Evolutionary conservation across 225 moss, liverwort and hornwort genomes (phyloP), one percentile per base, ranked within the genome.

Genomic region (Rhytidiadelphus loreus): DNA sequence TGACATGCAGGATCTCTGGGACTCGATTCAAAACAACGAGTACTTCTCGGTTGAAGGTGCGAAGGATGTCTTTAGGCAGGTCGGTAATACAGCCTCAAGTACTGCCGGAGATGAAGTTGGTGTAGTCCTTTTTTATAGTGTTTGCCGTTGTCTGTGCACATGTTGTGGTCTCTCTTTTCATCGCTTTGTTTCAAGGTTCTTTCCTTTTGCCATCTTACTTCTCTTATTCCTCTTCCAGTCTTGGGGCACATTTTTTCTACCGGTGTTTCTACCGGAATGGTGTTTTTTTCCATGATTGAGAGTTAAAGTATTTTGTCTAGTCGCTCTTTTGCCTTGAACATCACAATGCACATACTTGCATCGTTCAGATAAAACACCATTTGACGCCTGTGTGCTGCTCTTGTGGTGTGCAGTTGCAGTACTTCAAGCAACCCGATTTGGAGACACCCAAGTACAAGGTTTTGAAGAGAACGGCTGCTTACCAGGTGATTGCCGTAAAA

Each of bases 11-110:
- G 98, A 98, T 88, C 74, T 56, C 59, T 99, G 98, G 98, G 98
- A 99, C 84, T 97, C 98, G 23, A 91, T 99, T 82, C 53, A 97
- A 81, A 96, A 97, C 48, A 99, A 99, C 76, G 95, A 99, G 39
- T 99, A 95, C 84, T 96, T 99, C 77, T 99, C 98, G 15, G 46
- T 94, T 28, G 98, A 99, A 87, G 98, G 92, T 88, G 92, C 96
- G 56, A 92, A 89, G 88, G 98, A 99, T 88, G 90, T 99, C 83
- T 30, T 96, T 74, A 95, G 83, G 70, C 98, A 98, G 98, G 98
- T 96, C 82, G 60, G 59, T 87, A 55, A 39, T 66, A 68, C 58
- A 72, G 41, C 53, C 39, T 76, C 62, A 70, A 80, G 58, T 60
- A 80, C 53, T 29, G 74, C 43, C 55, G 23, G 77, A 41, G 63